phyloP scores from a whole-genome alignment of 305 asterid species.

The Solanum chacoense region DNA sequence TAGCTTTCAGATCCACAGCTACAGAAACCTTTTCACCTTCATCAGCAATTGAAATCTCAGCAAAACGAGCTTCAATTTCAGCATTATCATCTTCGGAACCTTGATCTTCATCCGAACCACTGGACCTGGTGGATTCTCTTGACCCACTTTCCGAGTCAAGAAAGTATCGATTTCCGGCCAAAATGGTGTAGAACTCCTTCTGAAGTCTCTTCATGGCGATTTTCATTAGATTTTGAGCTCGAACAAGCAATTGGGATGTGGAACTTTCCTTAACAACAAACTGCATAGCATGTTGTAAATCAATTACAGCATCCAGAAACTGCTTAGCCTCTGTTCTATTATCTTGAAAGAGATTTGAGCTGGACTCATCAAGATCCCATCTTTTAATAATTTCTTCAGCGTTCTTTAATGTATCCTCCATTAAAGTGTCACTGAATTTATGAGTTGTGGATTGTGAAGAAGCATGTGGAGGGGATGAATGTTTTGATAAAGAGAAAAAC shows the following conservation, averaged over 20 bases:
- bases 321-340: slow-evolving; percentile 27
- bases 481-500: slow-evolving; percentile 17
- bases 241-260: slow-evolving; percentile 23
- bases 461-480: slow-evolving; percentile 25
- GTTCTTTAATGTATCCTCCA: slow-evolving; percentile 34
- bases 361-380: slow-evolving; percentile 21
- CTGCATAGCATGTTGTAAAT: slow-evolving; percentile 49
- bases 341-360: slow-evolving; percentile 19
- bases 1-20: slow-evolving; percentile 36
- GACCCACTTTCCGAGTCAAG: slow-evolving; percentile 44
- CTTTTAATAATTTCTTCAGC: slow-evolving; percentile 29
- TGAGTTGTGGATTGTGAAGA: slow-evolving; percentile 10
- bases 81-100: slow-evolving; percentile 30
- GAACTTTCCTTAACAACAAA: slow-evolving; percentile 22
- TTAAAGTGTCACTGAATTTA: slow-evolving; percentile 26
- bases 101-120: slow-evolving; percentile 40
- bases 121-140: slow-evolving; percentile 18
- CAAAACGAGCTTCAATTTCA: neutral
- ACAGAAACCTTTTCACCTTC: slow-evolving; percentile 18
- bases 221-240: slow-evolving; percentile 52
- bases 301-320: slow-evolving; percentile 32
- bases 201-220: slow-evolving; percentile 48
- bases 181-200: slow-evolving; percentile 42
- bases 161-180: slow-evolving; percentile 27
- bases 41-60: neutral